These are phyloP conservation scores for Hyphopichia buzzinii DNA, from an alignment of 1,139 yeast genomes.

Conservation along the genomic window DNA sequence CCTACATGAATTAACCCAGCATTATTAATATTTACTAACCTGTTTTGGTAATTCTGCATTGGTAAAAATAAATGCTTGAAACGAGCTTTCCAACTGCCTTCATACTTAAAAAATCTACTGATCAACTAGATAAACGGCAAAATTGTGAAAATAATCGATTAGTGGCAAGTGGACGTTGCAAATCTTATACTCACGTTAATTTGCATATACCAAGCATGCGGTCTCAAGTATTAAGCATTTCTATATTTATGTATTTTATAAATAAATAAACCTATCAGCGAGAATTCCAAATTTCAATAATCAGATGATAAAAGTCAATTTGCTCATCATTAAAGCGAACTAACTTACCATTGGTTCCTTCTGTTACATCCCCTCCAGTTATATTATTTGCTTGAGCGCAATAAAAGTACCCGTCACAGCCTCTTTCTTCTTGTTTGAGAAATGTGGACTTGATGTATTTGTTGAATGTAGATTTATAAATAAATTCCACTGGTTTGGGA, in stretches of 20 bases:
- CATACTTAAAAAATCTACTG: too few relatives aligned
- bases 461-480: background rate
- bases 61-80: too few relatives aligned
- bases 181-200: too few relatives aligned
- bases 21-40: too few relatives aligned
- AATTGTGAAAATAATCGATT: too few relatives aligned
- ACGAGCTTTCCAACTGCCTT: too few relatives aligned
- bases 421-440: background rate
- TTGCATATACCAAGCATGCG: too few relatives aligned
- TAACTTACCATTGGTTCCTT: background rate
- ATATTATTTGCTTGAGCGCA: constrained; percentile 1
- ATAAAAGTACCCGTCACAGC: constrained; percentile 3
- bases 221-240: too few relatives aligned
- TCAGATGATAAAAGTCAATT: background rate
- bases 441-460: background rate
- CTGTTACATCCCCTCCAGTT: background rate
- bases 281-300: constrained; percentile 2
- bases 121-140: too few relatives aligned
- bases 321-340: background rate
- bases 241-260: background rate
- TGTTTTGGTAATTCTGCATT: too few relatives aligned
- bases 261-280: background rate
- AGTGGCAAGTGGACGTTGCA: too few relatives aligned
- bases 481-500: constrained; percentile 11
- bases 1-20: too few relatives aligned